Base-by-base conservation (phyloP, 768 basidiomycete species). In the Amanita subjunquillea region DNA sequence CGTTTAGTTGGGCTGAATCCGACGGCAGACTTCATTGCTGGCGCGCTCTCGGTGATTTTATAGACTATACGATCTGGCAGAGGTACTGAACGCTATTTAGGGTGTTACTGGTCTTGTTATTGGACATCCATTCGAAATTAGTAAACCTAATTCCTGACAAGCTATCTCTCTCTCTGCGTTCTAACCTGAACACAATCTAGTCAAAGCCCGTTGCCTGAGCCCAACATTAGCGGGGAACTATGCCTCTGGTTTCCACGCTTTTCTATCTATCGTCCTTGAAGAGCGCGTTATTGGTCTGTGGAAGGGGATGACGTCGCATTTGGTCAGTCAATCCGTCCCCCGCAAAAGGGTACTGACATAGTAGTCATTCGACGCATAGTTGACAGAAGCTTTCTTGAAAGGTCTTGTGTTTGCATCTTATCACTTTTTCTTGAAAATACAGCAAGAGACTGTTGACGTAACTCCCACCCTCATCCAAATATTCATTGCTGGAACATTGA, bases 381-480 rank as follows among this genome's bases (percentile, higher is more conserved):
- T 79, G 1, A 78, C 82, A 2, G 77, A 78, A 22, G 87, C 88
- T 0, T 68, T 87, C 2, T 76, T 91, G 73, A 96, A 94, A 60
- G 91, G 92, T 12, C 71, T 91, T 10, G 81, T 94, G 3, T 95
- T 96, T 64, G 78, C 89, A 0, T 82, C 84, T 0, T 95, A 95
- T 69, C 80, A 84, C 20, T 81, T 87, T 62, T 74, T 93, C 50
- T 79, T 91, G 72, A 78, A 80, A 44, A 54, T 79, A 0, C 87
- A 92, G 62, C 68, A 82, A 4, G 69, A 76, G 1, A 60, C 66
- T 46, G 64, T 68, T 3, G 60, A 71, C 2, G 62, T 66, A 0
- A 70, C 74, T 25, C 88, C 92, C 0, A 80, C 80, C 0, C 71
- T 95, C 20, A 64, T 68, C 1, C 88, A 92, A 63, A 80, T 94